Conservation (phyloP, 1,139 yeast species). For the Magnusiomyces tetraspermus region DNA sequence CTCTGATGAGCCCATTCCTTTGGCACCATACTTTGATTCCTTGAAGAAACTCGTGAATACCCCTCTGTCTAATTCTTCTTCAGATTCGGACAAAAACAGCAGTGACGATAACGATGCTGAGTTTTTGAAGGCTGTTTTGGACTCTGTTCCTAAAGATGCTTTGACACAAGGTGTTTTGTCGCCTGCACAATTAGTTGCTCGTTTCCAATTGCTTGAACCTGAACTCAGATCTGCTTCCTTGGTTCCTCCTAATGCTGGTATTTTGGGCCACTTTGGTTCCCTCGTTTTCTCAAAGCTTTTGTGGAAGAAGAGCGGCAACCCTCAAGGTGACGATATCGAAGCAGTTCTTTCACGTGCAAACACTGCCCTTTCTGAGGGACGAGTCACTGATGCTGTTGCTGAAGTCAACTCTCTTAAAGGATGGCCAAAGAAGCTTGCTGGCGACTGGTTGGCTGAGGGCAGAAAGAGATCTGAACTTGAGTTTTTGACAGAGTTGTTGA, state of each 20-base stretch:
- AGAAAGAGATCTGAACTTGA: constrained; percentile 84
- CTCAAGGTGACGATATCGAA: constrained; percentile 79
- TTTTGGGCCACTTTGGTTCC: constrained; percentile 83
- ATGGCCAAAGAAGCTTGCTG: constrained; percentile 83
- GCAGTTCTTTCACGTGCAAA: constrained; percentile 81
- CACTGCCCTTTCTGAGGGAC: constrained; percentile 62
- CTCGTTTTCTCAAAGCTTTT: constrained; percentile 65
- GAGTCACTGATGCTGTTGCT: constrained; percentile 81
- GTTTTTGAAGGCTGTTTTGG: constrained; percentile 38
- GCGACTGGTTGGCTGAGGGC: constrained; percentile 84
- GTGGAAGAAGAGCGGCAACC: constrained; percentile 52
- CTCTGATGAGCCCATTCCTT: constrained; percentile 30
- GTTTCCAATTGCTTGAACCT: constrained; percentile 66
- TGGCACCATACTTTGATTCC: constrained; percentile 32
- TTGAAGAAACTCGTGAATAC: constrained; percentile 30
- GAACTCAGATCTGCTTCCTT: constrained; percentile 83
- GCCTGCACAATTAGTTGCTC: constrained; percentile 46
- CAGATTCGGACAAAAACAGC: background rate
- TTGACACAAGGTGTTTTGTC: constrained; percentile 47
- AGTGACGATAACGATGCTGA: constrained; percentile 27
- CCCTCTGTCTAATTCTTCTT: no score
- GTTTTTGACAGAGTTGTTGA: constrained; percentile 58
- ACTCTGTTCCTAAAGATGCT: constrained; percentile 43
- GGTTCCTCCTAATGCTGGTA: constrained; percentile 91
- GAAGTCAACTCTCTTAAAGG: constrained; percentile 87